A percentile compares a stretch with the other conserved stretches of the same genome.
Evolutionary conservation across 2,329 filamentous ascomycete genomes (phyloP).

Genomic region (Diaporthe aspalathi): DNA sequence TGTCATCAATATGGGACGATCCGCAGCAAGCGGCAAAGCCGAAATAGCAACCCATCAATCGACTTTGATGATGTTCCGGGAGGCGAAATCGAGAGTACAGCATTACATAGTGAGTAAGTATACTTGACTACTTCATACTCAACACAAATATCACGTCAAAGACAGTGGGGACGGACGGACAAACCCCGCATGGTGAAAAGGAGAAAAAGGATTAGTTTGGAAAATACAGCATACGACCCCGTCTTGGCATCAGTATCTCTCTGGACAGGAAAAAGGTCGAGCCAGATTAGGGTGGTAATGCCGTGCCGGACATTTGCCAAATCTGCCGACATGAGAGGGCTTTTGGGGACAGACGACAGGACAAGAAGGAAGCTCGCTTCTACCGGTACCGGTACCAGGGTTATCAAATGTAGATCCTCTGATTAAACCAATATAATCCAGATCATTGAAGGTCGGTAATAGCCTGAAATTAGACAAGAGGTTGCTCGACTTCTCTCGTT

Average conservation of each 20-base stretch:
- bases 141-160: background rate
- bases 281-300: background rate
- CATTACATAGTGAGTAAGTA: background rate
- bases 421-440: background rate
- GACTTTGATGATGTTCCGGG: background rate
- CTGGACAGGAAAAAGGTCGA: background rate
- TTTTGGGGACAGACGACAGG: background rate
- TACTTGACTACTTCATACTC: background rate
- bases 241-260: constrained; percentile 6
- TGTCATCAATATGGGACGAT: background rate
- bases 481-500: background rate
- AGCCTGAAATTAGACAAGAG: constrained; percentile 17
- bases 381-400: background rate
- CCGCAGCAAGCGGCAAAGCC: constrained; percentile 34
- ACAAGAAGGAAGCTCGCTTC: background rate
- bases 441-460: background rate
- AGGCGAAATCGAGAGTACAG: background rate
- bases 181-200: background rate
- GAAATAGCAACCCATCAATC: background rate
- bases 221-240: background rate
- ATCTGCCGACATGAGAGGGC: background rate
- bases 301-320: constrained; percentile 13
- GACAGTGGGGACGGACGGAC: background rate
- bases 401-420: background rate
- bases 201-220: background rate